These are phyloP conservation scores for Candida broadrunensis DNA, from an alignment of 805 yeast species.

Conservation along the genomic window DNA sequence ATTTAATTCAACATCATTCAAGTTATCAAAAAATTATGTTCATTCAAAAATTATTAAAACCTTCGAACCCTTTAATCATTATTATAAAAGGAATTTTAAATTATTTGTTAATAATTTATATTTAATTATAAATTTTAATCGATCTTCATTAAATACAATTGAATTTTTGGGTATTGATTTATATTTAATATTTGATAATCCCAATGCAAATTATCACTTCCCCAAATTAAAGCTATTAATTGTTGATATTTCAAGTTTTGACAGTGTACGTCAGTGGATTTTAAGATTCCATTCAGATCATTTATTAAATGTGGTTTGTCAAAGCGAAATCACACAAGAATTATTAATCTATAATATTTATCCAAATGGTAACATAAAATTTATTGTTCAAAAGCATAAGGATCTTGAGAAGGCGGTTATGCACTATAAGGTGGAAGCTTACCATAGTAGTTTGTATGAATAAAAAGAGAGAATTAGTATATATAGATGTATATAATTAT, in stretches of 20 bases:
- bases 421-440: too few species aligned
- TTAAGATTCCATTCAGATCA: background rate
- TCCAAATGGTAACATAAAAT: too few species aligned
- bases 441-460: too few species aligned
- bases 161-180: background rate
- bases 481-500: too few species aligned
- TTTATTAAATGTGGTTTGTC: background rate
- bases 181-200: background rate
- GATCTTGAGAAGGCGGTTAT: background rate
- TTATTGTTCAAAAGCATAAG: too few species aligned
- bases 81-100: too few species aligned
- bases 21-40: too few species aligned
- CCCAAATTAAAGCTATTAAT: conserved; percentile 16
- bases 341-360: background rate
- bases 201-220: conserved; percentile 4
- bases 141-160: background rate
- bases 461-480: too few species aligned
- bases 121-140: background rate
- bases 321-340: background rate
- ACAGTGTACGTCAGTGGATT: conserved; percentile 14
- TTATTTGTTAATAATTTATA: too few species aligned
- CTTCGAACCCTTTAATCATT: too few species aligned
- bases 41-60: too few species aligned
- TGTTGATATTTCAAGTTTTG: conserved; percentile 18
- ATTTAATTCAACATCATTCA: too few species aligned